A percentile compares a stretch with the other conserved stretches of the same genome.
These are phyloP conservation scores for Colletotrichum karsti DNA, from an alignment of 2,329 filamentous ascomycete species.

Conservation along the genomic window DNA sequence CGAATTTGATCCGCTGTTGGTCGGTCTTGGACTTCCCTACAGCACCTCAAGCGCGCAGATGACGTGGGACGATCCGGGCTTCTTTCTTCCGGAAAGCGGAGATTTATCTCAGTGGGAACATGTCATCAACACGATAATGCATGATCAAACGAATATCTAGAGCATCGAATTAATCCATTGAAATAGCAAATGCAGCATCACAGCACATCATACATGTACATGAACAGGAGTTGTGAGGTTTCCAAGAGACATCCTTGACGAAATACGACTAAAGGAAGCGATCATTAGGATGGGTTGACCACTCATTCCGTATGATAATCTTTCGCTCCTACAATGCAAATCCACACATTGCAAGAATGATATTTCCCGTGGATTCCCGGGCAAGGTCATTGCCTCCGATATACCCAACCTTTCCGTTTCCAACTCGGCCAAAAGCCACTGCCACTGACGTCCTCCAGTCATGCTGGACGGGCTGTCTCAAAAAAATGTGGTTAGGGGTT, in stretches of 20 bases:
- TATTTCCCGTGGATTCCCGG: neutral
- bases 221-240: no score
- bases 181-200: neutral
- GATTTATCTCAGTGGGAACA: constrained; percentile 22
- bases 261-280: no score
- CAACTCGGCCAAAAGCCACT: neutral
- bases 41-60: constrained; percentile 24
- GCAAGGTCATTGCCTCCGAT: neutral
- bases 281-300: no score
- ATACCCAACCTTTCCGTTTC: neutral
- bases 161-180: rapidly evolving
- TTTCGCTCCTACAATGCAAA: neutral
- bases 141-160: constrained; percentile 4
- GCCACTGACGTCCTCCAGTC: neutral
- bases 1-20: constrained; percentile 14
- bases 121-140: constrained; percentile 22
- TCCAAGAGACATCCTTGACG: no score
- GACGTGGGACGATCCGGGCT: constrained; percentile 21
- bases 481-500: no score
- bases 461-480: no score
- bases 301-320: no score
- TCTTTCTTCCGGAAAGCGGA: constrained; percentile 13
- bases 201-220: no score
- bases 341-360: neutral
- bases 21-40: constrained; percentile 11